phyloP scores from a whole-genome alignment of 73 alveolate genomes.

The Effrenium voratum region DNA sequence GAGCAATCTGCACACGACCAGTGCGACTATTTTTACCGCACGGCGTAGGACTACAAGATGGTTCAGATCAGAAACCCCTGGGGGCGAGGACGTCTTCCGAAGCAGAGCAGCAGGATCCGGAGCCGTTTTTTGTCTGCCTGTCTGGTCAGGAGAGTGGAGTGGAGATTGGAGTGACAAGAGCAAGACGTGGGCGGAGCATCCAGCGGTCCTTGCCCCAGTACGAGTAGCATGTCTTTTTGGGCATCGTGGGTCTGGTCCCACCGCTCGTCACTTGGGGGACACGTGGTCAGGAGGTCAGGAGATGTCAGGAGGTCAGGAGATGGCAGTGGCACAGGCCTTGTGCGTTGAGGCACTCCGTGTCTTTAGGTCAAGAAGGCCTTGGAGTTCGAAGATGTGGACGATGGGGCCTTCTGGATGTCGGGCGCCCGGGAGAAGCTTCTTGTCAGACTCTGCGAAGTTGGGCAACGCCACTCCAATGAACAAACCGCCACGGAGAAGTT shows the following conservation, averaged over 20 bases:
- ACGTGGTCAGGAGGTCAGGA: background rate
- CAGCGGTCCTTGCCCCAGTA: background rate
- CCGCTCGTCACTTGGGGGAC: too few relatives aligned
- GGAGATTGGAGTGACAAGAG: conserved; percentile 94
- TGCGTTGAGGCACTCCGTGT: too few relatives aligned
- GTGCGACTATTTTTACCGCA: too few relatives aligned
- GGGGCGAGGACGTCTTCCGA: conserved; percentile 48
- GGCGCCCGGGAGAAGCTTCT: background rate
- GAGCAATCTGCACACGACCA: too few relatives aligned
- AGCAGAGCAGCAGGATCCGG: too few relatives aligned
- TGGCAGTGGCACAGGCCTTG: too few relatives aligned
- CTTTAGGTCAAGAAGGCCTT: conserved; percentile 70
- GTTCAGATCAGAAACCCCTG: conserved; percentile 85
- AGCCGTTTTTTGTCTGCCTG: background rate
- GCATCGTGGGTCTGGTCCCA: too few relatives aligned
- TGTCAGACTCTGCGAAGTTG: too few relatives aligned
- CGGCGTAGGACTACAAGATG: conserved; percentile 62
- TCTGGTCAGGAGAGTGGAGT: conserved; percentile 64
- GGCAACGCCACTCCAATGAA: too few relatives aligned
- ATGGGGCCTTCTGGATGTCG: conserved; percentile 72
- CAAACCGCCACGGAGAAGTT: too few relatives aligned
- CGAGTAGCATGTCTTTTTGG: too few relatives aligned
- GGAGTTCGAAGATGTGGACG: conserved; percentile 44
- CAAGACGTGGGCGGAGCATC: conserved; percentile 44
- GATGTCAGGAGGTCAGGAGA: background rate